Evolutionary conservation across 495 filamentous ascomycete genomes (phyloP), one percentile per base, ranked within the genome.

Genomic region (Aspergillus carlsbadensis): DNA sequence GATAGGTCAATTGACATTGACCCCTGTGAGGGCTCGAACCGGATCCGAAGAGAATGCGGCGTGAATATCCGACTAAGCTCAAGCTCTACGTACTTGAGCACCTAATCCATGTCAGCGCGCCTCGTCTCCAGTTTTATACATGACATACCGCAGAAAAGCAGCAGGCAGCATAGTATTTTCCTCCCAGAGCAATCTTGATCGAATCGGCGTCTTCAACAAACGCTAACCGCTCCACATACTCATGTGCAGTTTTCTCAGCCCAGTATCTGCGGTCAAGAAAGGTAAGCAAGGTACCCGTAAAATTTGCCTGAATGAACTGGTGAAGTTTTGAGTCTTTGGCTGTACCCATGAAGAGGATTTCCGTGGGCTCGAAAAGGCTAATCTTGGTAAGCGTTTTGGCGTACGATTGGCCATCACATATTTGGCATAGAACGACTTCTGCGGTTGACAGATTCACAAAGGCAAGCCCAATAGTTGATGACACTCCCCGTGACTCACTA

Each of bases 1-100:
- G 88, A 84, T 1, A 91, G 78, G 66, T 97, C 94, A 58, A 97
- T 92, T 73, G 92, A 88, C 94, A 98, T 96, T 0, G 90, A 87
- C 17, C 91, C 90, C 65, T 96, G 88, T 1, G 91, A 91, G n/a
- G 90, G 86, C 64, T 89, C 84, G 60, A 93, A 96, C 59, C 84
- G 87, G 64, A 97, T 87, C 2, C 91, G 84, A 26, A 98, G 80
- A 15, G 92, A 91, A 63, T 92, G 88, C 39, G 80, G 77, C 8
- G 81, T 73, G 62, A 97, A 96, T 1, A 79, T 79, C 49, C 83
- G 71, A n/a, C 74, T 68, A 21, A 87, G 71, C 2, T 81, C 81
- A 1, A 86, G 70, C 57, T 95, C 89, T 26, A 95, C 78, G 66
- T 92, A 96, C 63, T 90, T 90, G 58, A 98, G 72, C 7, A 80